Evolutionary conservation across 1,284 basidiomycete species (phyloP).

Genomic region (Apiotrichum domesticum): DNA sequence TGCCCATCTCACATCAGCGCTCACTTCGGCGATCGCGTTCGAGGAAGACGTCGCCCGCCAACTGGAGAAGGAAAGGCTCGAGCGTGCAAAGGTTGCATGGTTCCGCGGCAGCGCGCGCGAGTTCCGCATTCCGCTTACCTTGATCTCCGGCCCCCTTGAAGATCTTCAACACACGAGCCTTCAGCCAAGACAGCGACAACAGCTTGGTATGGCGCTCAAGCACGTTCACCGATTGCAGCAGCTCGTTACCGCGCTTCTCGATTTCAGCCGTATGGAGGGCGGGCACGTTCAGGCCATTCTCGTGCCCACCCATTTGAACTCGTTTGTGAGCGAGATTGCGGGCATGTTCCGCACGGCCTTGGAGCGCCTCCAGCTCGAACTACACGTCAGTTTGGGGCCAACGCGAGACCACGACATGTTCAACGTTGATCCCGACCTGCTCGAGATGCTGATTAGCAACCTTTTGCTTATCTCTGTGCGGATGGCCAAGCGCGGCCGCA

Average conservation of each 20-base stretch:
- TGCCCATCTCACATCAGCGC: constrained; percentile 10
- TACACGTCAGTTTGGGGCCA: constrained; percentile 21
- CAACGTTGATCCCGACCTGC: constrained; percentile 34
- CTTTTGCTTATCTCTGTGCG: constrained; percentile 35
- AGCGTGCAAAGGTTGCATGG: constrained; percentile 23
- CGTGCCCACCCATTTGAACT: constrained; percentile 30
- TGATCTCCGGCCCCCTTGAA: constrained; percentile 26
- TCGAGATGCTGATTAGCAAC: constrained; percentile 41
- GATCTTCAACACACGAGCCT: constrained; percentile 22
- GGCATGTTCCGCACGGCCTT: constrained; percentile 33
- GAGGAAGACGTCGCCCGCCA: constrained; percentile 7
- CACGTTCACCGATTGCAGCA: constrained; percentile 28
- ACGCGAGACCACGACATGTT: constrained; percentile 13
- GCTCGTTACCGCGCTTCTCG: constrained; percentile 32
- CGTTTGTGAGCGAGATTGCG: constrained; percentile 35
- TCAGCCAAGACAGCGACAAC: constrained; percentile 5
- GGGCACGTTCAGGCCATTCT: constrained; percentile 31
- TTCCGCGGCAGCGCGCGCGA: constrained; percentile 32
- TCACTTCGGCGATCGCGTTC: constrained; percentile 8
- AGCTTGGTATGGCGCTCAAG: constrained; percentile 22
- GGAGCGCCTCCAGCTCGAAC: constrained; percentile 26
- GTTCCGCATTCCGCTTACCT: constrained; percentile 26
- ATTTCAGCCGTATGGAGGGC: constrained; percentile 31
- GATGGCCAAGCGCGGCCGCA: constrained; percentile 21
- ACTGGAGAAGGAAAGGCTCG: constrained; percentile 13